These are phyloP conservation scores for Pelargonium fulgidum DNA, from an alignment of 441 rosid species.

Conservation along the genomic window DNA sequence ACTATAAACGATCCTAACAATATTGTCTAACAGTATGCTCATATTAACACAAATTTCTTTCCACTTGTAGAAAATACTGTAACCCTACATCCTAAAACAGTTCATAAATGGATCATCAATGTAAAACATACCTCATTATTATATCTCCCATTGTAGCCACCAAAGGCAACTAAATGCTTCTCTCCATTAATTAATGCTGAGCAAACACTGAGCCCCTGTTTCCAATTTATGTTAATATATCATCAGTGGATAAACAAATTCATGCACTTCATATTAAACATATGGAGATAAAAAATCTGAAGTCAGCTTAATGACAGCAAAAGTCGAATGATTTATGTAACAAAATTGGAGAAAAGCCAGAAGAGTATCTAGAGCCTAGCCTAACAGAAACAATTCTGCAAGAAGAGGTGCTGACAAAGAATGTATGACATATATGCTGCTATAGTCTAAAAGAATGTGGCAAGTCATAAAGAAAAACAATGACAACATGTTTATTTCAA, in stretches of 20 bases:
- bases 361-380: background rate
- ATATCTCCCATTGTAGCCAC: slow-evolving; percentile 95
- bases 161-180: slow-evolving; percentile 78
- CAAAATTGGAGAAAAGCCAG: slow-evolving; percentile 1
- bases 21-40: background rate
- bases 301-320: background rate
- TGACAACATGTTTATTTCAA: background rate
- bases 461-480: background rate
- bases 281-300: background rate
- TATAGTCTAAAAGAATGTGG: background rate
- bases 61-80: background rate
- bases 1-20: no score
- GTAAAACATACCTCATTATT: slow-evolving; percentile 59
- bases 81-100: background rate
- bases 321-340: slow-evolving; percentile 8
- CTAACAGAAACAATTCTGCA: background rate
- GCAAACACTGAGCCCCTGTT: slow-evolving; percentile 93
- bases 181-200: slow-evolving; percentile 56
- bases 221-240: slow-evolving; percentile 14
- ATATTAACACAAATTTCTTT: background rate
- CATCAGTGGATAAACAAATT: slow-evolving; percentile 12
- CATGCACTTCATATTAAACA: background rate
- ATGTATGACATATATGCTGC: background rate
- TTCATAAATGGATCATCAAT: background rate
- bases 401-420: background rate